phyloP scores from a whole-genome alignment of 2,329 filamentous ascomycete species.

The Cyclaneusma minus region DNA sequence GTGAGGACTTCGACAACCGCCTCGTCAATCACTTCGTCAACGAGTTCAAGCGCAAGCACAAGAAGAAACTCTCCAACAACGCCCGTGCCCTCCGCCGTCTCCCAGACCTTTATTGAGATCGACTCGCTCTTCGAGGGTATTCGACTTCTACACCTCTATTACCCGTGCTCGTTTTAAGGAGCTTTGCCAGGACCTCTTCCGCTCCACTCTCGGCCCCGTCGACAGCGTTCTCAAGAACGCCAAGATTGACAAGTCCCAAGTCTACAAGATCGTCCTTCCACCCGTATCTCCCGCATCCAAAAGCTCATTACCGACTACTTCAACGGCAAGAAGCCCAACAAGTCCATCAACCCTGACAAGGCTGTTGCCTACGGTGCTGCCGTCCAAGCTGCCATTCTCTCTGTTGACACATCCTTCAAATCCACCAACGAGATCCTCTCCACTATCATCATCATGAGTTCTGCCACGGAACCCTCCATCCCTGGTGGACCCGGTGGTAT shows the following conservation, averaged over 20 bases:
- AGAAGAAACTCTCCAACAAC: constrained; percentile 67
- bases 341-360: constrained; percentile 96
- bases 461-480: too few species aligned
- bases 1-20: constrained; percentile 96
- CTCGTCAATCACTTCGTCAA: constrained; percentile 90
- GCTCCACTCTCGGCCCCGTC: constrained; percentile 89
- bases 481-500: too few species aligned
- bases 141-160: constrained; percentile 96
- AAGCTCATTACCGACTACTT: constrained; percentile 97
- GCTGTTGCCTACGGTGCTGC: constrained; percentile 91
- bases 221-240: constrained; percentile 93
- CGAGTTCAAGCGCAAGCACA: constrained; percentile 81
- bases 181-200: constrained; percentile 97
- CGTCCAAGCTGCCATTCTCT: constrained; percentile 86
- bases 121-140: constrained; percentile 96
- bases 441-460: too few species aligned
- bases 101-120: constrained; percentile 94
- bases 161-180: constrained; percentile 99
- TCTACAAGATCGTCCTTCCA: constrained; percentile 99
- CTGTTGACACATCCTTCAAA: constrained; percentile 87
- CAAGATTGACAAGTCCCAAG: constrained; percentile 93
- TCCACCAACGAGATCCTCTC: constrained; percentile 97
- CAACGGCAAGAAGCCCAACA: constrained; percentile 96
- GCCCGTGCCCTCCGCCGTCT: constrained; percentile 94
- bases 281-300: constrained; percentile 97